Base-by-base conservation (phyloP, 225 moss, liverwort and hornwort species). In the Pleurozium schreberi region DNA sequence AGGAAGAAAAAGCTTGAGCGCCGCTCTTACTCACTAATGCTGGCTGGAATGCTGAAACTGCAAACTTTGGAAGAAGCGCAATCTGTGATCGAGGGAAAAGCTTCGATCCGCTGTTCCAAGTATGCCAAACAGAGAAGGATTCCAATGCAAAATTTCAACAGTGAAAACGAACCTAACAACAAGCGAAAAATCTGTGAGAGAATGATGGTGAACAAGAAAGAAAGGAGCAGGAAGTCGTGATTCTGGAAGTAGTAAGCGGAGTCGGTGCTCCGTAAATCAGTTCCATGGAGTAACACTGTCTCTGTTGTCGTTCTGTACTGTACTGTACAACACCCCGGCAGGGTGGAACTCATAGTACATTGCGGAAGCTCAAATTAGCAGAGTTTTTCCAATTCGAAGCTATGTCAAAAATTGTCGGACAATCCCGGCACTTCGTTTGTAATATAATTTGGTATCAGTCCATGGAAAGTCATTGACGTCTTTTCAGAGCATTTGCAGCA, bases 281-380 rank as follows among this genome's bases (percentile, higher is more conserved):
- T n/a, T 77, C 49, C 70, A 90, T 68, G 87, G 47, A 67, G 86
- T 82, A 60, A 70, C 84, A 83, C 83, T 59, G 76, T 84, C 59
- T 68, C 78, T 89, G 89, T 77, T 80, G 74, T 65, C 85, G 82
- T 50, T n/a, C n/a, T 59, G 59, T 75, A 65, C 38, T 83, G 47
- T 85, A 88, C 90, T 83, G 71, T 88, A 88, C 90, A 90, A 85
- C 62, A 88, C 88, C 76, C 85, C 75, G 57, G 66, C 81, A 77
- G 85, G 86, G 76, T 59, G 79, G 49, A 88, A 59, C 77, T 82
- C 75, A 89, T 86, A 43, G 83, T 78, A 91, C 91, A 89, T 36
- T 40, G 88, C 74, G 80, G 45, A 90, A 81, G 47, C 66, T 62
- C 38, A 61, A 83, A 73, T 80, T n/a, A n/a, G n/a, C 64, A 36